Base-by-base conservation (phyloP, 1,139 yeast genomes). In the Pichiaceae sp. region DNA sequence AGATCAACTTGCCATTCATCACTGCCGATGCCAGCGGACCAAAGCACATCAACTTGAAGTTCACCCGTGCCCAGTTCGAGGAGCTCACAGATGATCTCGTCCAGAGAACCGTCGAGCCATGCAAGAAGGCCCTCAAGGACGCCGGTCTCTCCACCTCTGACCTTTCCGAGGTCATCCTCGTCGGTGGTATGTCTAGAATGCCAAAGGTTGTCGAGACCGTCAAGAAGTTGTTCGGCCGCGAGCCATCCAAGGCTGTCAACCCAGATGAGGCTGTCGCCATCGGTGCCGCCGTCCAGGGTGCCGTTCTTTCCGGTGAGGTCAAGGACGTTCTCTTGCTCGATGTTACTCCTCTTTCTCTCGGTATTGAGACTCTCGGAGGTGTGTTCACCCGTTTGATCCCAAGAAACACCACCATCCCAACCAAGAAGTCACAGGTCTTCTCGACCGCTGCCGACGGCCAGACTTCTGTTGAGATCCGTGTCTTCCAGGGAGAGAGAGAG, bases 171-270 rank as follows among this genome's bases (percentile, higher is more conserved):
- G 97, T 91, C 54, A 82, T 91, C 60, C 75, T 91, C 52, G 99
- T 91, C 53, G 99, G 99, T 77, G 99, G 99, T 80, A 91, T 89
- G 98, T 83, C 97, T 47, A 86, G 99, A 75, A 91, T 91, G 98
- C 99, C 99, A 68, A 93, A 91, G 81, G 97, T 91, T 61, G 73
- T 86, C 48, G 96, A 87, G 63, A 89, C 97, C 56, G 98, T 91
- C 63, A 89, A 87, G 72, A 65, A 75, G 48, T 72, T 91, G 56
- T 91, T 91, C 66, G 93, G 93, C 63, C 85, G 78, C 67, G 96
- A 91, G 60, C 96, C 98, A 59, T 85, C 95, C 51, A 93, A 91
- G 78, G 89, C 96, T 52, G 97, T 91, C 61, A 93, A 91, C 83
- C 99, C 99, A 56, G 98, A 91, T 66, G 98, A 91, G 74, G 99